A percentile compares a stretch with the other conserved stretches of the same genome.
Evolutionary conservation across 768 basidiomycete species (phyloP).

Genomic region (Termitomyces sp.): DNA sequence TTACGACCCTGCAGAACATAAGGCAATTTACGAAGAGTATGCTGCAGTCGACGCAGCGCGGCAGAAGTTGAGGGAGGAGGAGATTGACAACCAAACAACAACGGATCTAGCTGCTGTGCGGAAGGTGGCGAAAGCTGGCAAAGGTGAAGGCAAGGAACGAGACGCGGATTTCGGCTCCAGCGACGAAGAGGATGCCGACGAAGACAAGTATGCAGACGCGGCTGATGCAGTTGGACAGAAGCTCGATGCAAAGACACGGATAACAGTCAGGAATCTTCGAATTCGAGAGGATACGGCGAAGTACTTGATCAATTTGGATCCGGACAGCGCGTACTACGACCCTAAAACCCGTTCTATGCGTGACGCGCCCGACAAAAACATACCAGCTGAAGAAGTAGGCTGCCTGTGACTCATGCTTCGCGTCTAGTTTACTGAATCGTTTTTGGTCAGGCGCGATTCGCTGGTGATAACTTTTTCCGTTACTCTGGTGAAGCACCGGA

Average conservation of each 20-base stretch:
- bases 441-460: constrained; percentile 66
- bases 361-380: constrained; percentile 79
- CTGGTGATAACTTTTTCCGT: constrained; percentile 95
- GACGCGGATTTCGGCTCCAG: constrained; percentile 96
- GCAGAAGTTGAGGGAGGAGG: constrained; percentile 89
- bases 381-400: constrained; percentile 84
- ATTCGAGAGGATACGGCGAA: constrained; percentile 99
- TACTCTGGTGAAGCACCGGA: constrained; percentile 90
- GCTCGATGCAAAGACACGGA: constrained; percentile 95
- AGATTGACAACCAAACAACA: constrained; percentile 95
- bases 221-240: constrained; percentile 98
- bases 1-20: constrained; percentile 87
- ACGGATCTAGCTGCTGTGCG: constrained; percentile 87
- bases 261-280: constrained; percentile 96
- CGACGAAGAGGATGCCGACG: constrained; percentile 93
- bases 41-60: constrained; percentile 87
- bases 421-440: constrained; percentile 1
- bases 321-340: constrained; percentile 95
- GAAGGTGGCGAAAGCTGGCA: constrained; percentile 91
- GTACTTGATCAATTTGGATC: constrained; percentile 95
- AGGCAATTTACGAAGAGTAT: constrained; percentile 88
- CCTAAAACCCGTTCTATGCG: constrained; percentile 99
- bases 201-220: constrained; percentile 97
- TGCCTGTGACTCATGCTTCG: neutral
- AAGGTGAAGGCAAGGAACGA: constrained; percentile 58